Base-by-base conservation (phyloP, 2,329 filamentous ascomycete genomes). In the Xylaria multiplex region DNA sequence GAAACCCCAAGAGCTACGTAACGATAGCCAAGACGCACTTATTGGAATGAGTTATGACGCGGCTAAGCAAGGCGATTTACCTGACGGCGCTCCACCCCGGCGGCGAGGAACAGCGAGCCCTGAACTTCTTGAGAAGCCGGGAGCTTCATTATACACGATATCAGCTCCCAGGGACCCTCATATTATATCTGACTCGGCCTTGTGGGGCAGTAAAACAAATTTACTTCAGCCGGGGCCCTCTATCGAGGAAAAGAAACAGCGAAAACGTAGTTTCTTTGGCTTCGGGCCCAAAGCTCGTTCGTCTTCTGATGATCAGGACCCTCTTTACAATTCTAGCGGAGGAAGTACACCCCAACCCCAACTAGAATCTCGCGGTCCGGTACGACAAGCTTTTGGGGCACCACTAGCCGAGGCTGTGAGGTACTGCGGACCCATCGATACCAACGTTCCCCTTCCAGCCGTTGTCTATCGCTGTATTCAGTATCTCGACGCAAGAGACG, bases 381-480 rank as follows among this genome's bases (percentile, higher is more conserved):
- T 89, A 14, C 85, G 89, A 43, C 87, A 91, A 63, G 92, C 93
- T 3, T 99, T 99, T 77, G 96, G 96, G 2, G 91, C 92, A 37
- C 88, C 93, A 5, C 81, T 99, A 59, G 88, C 88, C 8, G 95
- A 98, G 74, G 96, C 96, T 30, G 94, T 97, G 7, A 88, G 92
- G 66, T 92, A 87, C 76, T 94, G 92, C 72, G 85, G 89, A 13
- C 94, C 93, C 0, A 79, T 83, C 13, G 92, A 93, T 63, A 84
- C 92, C 50, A 87, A 89, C 66, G 88, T 93, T 6, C 90, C 91
- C 32, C 82, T 99, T 32, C 96, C 96, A 1, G 92, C 95, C 6
- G 96, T 99, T 2, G 93, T 98, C 8, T 99, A 96, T 80, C 90
- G 96, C 64, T 97, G 93, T 76, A 92, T 99, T 68, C 93, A 98